Evolutionary conservation across 202 grass and related monocot genomes (phyloP).

Genomic region (Carex sylvatica): DNA sequence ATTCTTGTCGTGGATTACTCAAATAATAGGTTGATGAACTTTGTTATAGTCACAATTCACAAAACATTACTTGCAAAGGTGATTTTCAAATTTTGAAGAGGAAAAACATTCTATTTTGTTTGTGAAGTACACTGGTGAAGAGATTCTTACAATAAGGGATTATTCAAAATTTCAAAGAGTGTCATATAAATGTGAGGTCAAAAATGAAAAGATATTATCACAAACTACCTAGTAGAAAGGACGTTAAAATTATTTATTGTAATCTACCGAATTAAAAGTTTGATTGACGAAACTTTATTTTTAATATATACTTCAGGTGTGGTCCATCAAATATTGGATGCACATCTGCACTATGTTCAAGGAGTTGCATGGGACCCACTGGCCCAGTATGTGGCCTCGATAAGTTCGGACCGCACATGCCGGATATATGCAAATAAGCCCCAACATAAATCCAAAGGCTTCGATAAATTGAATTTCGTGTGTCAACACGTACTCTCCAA

Average conservation of each 20-base stretch:
- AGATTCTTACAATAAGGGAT: neutral
- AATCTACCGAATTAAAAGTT: neutral
- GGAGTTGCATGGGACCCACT: constrained; percentile 94
- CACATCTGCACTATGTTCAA: constrained; percentile 98
- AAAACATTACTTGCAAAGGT: neutral
- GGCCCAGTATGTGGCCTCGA: constrained; percentile 73
- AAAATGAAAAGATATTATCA: neutral
- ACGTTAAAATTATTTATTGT: neutral
- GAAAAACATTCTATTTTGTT: neutral
- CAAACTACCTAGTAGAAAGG: neutral
- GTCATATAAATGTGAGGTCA: neutral
- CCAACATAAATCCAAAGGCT: constrained; percentile 68
- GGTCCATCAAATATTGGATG: constrained; percentile 77
- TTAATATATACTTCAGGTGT: constrained; percentile 34
- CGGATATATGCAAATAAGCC: constrained; percentile 88
- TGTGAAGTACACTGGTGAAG: neutral
- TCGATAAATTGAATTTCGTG: constrained; percentile 72
- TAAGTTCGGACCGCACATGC: constrained; percentile 95
- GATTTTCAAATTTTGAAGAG: neutral
- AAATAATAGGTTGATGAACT: neutral
- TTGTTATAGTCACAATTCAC: neutral
- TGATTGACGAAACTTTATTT: neutral
- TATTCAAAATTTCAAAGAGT: neutral
- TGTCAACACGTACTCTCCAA: constrained; percentile 74
- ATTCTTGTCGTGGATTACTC: neutral